Evolutionary conservation across 371 early-diverging fungal genomes (phyloP), one percentile per base, ranked within the genome.

Genomic region (Dentiscutata heterogama): DNA sequence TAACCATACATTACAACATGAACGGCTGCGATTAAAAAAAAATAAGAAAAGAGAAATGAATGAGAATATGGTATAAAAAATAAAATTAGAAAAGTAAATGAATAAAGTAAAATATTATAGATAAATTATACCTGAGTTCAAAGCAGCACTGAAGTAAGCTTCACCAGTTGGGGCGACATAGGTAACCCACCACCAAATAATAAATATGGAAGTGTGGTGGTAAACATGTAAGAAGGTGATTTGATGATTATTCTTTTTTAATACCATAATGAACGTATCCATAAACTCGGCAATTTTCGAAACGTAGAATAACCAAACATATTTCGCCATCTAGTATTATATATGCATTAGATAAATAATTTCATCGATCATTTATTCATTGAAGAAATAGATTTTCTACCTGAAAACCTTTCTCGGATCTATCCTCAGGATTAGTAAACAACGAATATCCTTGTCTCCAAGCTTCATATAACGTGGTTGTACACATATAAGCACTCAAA

Each of bases 1-100:
- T 92, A 92, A 20, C 88, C 89, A 82, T 92, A 92, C 93, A 92
- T 92, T 78, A 92, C 85, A 35, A 92, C 91, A 72, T 92, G 93
- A 67, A 92, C 88, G 80, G 89, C 80, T 80, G 58, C 4, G 14
- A 16, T 14, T 25, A 20, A 5, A n/a, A 35, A 27, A 16, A 3
- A 29, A n/a, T n/a, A 35, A 22, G 3, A 11, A 58, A 39, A n/a
- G 22, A 18, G 54, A 58, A 56, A 74, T 58, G 31, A 20, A 68
- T 6, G 5, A 11, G 22, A 63, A 63, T 22, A 25, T 22, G 10
- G 22, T 39, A 3, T 18, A 58, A 35, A 22, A n/a, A 58, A 22
- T 31, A 39, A 61, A 70, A 70, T 7, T 25, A 70, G 11, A 46
- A 20, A 11, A 29, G 50, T 22, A n/a, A 22, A 46, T 46, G 18